phyloP scores from a whole-genome alignment of 495 filamentous ascomycete species.

The Chaetomium tenue region DNA sequence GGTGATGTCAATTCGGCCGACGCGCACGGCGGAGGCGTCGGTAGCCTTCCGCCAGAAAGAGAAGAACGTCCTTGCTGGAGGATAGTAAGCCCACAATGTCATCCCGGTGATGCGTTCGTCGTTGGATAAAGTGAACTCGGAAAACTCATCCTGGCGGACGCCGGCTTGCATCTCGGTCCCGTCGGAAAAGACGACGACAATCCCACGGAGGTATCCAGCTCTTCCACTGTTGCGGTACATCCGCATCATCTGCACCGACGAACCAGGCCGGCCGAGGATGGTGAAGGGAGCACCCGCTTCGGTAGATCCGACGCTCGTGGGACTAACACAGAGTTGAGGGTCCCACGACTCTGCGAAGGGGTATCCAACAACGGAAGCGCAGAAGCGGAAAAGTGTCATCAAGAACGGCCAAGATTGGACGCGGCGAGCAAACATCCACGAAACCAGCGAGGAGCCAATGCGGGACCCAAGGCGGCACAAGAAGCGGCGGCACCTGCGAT shows the following conservation, averaged over 20 bases:
- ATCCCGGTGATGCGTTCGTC: background rate
- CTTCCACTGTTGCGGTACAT: constrained; percentile 11
- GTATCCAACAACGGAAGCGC: background rate
- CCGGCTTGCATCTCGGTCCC: constrained; percentile 7
- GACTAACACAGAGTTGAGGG: background rate
- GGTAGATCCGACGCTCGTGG: background rate
- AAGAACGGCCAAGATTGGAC: background rate
- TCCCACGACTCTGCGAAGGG: background rate
- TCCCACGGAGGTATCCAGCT: background rate
- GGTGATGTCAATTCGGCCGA: constrained; percentile 11
- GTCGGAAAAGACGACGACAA: constrained; percentile 10
- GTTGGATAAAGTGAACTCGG: background rate
- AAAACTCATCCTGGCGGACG: background rate
- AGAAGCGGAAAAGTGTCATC: background rate
- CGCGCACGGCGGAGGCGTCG: background rate
- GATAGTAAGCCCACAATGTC: background rate
- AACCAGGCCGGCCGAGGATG: constrained; percentile 2
- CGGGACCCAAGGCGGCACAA: no score
- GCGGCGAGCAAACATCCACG: background rate
- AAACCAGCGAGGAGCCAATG: background rate
- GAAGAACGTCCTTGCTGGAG: background rate
- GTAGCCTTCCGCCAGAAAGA: background rate
- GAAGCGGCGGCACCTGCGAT: no score
- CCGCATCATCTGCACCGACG: background rate
- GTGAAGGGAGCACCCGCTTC: constrained; percentile 1